phyloP scores from a whole-genome alignment of 495 filamentous ascomycete genomes.

The Stereocaulon alpinum region DNA sequence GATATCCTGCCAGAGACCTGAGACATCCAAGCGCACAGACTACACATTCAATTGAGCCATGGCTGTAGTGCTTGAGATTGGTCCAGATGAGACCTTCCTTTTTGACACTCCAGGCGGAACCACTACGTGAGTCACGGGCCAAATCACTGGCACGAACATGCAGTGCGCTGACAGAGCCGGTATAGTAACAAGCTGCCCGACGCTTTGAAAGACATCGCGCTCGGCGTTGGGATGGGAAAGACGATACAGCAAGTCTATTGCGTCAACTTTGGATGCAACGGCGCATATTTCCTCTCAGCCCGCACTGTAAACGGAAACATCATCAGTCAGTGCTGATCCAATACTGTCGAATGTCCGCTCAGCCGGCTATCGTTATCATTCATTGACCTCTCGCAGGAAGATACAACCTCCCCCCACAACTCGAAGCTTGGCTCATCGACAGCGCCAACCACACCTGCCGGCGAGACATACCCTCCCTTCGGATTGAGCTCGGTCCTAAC shows the following conservation, averaged over 20 bases:
- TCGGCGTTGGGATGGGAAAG: background rate
- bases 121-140: conserved; percentile 3
- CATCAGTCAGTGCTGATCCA: background rate
- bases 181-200: conserved; percentile 5
- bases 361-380: background rate
- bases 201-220: conserved; percentile 1
- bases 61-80: conserved; percentile 3
- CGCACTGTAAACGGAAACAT: background rate
- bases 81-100: conserved; percentile 4
- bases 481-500: conserved; percentile 5
- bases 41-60: background rate
- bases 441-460: background rate
- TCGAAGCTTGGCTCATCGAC: conserved; percentile 8
- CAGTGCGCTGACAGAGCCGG: background rate
- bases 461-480: conserved; percentile 2
- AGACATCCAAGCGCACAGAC: background rate
- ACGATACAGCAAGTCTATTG: conserved; percentile 1
- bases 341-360: background rate
- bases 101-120: conserved; percentile 8
- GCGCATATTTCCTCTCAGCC: conserved; percentile 1
- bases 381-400: background rate
- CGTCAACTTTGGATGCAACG: conserved; percentile 6
- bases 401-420: conserved; percentile 1
- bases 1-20: background rate
- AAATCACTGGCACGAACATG: background rate